phyloP scores from a whole-genome alignment of 1,284 basidiomycete genomes.

The Tilletia caries region DNA sequence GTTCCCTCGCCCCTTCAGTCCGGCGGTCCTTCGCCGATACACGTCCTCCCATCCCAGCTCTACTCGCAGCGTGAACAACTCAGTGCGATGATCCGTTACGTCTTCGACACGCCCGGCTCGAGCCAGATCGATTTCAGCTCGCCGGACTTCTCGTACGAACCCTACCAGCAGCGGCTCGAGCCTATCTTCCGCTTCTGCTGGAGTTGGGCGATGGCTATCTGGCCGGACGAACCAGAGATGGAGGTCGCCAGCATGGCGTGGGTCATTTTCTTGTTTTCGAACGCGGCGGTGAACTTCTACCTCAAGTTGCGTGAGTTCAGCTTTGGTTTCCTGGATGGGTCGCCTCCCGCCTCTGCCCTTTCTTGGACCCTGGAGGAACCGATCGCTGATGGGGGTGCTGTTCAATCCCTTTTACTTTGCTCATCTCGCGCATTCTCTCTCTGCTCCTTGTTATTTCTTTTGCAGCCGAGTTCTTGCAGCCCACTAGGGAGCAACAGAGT shows the following conservation, averaged over 20 bases:
- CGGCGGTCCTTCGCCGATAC: neutral
- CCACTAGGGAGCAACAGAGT: constrained; percentile 4
- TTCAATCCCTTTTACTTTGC: no score
- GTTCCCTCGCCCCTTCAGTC: neutral
- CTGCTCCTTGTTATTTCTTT: neutral
- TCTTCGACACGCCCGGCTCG: constrained; percentile 7
- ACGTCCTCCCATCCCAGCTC: neutral
- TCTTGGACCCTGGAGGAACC: no score
- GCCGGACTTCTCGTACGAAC: constrained; percentile 11
- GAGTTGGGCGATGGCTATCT: constrained; percentile 12
- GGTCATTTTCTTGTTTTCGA: constrained; percentile 6
- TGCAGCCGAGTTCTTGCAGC: constrained; percentile 8
- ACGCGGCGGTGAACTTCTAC: constrained; percentile 13
- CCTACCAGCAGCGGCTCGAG: neutral
- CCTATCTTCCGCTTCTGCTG: constrained; percentile 14
- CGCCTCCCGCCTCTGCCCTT: no score
- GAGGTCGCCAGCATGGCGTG: constrained; percentile 9
- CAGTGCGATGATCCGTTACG: constrained; percentile 11
- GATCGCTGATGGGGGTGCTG: no score
- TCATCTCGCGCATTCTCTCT: no score
- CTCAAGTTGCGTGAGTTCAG: constrained; percentile 5
- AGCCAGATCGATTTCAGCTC: neutral
- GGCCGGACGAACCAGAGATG: constrained; percentile 13
- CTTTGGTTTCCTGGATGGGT: no score
- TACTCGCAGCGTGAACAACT: constrained; percentile 10